These are phyloP conservation scores for Tulasnella sp. DNA, from an alignment of 768 basidiomycete species.

Conservation along the genomic window DNA sequence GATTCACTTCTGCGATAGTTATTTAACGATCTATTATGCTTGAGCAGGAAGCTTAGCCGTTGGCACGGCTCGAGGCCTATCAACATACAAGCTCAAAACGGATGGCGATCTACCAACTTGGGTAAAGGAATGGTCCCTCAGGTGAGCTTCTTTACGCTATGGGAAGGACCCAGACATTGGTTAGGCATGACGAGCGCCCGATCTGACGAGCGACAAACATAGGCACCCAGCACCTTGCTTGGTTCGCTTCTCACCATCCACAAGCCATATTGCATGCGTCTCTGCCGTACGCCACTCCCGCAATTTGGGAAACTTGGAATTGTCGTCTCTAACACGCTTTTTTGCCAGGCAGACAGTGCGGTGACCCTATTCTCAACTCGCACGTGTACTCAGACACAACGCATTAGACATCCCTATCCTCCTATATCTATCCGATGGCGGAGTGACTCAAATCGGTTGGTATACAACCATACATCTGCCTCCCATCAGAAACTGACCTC, in stretches of 20 bases:
- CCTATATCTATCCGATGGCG: conserved; percentile 65
- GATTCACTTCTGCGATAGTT: not conserved
- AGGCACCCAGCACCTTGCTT: conserved; percentile 19
- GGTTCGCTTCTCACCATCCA: conserved; percentile 60
- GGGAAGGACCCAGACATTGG: too few relatives aligned
- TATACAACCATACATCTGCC: conserved; percentile 14
- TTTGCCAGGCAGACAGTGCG: conserved; percentile 41
- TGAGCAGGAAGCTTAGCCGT: conserved; percentile 65
- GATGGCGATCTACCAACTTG: conserved; percentile 78
- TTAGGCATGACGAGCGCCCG: too few relatives aligned
- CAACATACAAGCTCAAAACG: conserved; percentile 65
- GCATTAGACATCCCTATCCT: conserved; percentile 62
- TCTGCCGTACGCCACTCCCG: conserved; percentile 38
- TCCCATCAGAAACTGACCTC: too few relatives aligned
- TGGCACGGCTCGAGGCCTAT: conserved; percentile 48
- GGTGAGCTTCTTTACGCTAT: too few relatives aligned
- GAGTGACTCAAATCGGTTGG: conserved; percentile 46
- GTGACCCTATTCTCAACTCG: conserved; percentile 65
- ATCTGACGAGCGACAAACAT: too few relatives aligned
- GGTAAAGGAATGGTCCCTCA: conserved; percentile 64
- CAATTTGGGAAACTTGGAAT: too few relatives aligned
- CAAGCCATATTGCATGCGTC: conserved; percentile 60
- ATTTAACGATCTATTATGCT: not conserved
- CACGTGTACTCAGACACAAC: conserved; percentile 56
- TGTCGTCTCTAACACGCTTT: conserved; percentile 7